Percentiles rank a stretch among this genome's conserved stretches.
Conservation (phyloP, 2,329 filamentous ascomycete species). For the Fusarium verticillioides region DNA sequence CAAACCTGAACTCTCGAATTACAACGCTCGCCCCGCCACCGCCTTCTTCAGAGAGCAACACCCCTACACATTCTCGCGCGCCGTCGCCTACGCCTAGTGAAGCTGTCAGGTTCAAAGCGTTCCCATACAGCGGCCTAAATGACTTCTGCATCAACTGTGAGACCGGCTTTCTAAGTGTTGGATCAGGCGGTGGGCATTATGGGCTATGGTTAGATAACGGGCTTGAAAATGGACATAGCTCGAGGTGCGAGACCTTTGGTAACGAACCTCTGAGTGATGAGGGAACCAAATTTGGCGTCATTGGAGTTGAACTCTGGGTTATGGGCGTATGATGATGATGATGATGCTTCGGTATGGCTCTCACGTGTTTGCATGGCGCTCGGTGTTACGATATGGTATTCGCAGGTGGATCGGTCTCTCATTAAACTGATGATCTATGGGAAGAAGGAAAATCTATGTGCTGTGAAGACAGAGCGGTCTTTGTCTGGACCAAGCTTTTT, state of each 20-base stretch:
- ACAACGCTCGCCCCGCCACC: constrained; percentile 50
- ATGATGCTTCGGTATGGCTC: constrained; percentile 1
- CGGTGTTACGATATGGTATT: constrained; percentile 26
- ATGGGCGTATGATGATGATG: constrained; percentile 66
- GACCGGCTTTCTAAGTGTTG: constrained; percentile 83
- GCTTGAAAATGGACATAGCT: constrained; percentile 85
- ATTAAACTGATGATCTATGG: not conserved
- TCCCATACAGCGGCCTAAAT: constrained; percentile 94
- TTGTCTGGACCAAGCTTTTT: not conserved
- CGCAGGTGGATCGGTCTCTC: constrained; percentile 11
- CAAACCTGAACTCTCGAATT: constrained; percentile 56
- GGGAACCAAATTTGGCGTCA: constrained; percentile 88
- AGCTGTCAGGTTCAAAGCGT: constrained; percentile 93
- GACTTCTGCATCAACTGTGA: constrained; percentile 98
- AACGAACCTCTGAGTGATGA: constrained; percentile 95
- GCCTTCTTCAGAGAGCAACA: constrained; percentile 36
- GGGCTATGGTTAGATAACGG: constrained; percentile 93
- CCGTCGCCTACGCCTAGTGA: constrained; percentile 68
- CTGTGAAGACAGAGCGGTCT: not conserved
- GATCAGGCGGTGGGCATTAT: constrained; percentile 89
- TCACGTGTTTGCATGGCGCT: constrained; percentile 29
- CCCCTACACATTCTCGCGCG: constrained; percentile 42
- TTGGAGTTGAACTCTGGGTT: constrained; percentile 95
- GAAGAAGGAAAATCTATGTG: not conserved
- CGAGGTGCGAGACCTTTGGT: constrained; percentile 88